Evolutionary conservation across 2,329 filamentous ascomycete genomes (phyloP), one percentile per base, ranked within the genome.

Genomic region (Aureobasidium sp.): DNA sequence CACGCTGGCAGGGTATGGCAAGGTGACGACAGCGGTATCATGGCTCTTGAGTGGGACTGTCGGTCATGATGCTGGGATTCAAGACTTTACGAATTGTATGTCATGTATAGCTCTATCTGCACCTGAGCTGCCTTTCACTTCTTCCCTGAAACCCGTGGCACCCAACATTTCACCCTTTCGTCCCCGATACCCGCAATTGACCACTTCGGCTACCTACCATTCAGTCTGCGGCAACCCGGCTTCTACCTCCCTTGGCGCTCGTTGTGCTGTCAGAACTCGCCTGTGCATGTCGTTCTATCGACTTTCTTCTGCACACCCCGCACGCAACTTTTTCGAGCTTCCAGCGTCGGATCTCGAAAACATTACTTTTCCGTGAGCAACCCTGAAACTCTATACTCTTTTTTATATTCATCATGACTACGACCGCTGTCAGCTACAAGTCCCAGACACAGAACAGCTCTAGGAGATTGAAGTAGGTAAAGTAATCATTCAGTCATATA

Each of bases 21-120:
- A 33, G 63, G 63, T n/a, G 61, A 64, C 29, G 49, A 47, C 19
- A 60, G 60, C 19, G 63, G 63, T n/a, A 52, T 57, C 24, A 48
- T 62, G 56, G 57, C 49, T 19, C 45, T 64, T 29, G 53, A 59
- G 24, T 64, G 61, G 57, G 63, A 64, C 40, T 59, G 61, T 57
- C 45, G 63, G 22, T 54, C 57, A 3, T 62, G 59, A 59, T 63
- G 27, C 29, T 47, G 5, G 24, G 19, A n/a, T 9, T 42, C 24
- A 42, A n/a, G 24, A 42, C 37, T 54, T 42, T 54, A 54, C 24
- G 52, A 54, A 42, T 42, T 54, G 37, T n/a, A 53, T 53, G 6
- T 29, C 19, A 27, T 53, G 50, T 50, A 50, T 35, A 37, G 37
- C 24, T 45, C 22, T 37, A 50, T 45, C 24, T 37, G 29, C 27